Evolutionary conservation across 352 stramenopile species (phyloP).

Genomic region (Phytophthora foliorum): DNA sequence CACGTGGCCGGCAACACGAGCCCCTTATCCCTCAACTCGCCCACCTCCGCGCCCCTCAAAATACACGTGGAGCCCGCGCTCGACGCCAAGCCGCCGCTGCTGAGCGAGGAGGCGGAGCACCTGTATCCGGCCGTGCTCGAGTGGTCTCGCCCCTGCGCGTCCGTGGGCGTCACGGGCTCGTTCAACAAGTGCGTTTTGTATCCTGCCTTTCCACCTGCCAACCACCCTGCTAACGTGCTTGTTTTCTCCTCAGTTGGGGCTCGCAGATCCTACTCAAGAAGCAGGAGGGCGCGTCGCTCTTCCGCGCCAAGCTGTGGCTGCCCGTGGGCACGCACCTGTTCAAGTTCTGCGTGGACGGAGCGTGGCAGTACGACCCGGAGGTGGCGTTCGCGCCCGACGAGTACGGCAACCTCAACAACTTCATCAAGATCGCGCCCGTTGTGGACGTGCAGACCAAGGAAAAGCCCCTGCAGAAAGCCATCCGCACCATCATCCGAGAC

Average conservation of each 20-base stretch:
- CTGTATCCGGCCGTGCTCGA: constrained; percentile 71
- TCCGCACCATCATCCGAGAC: constrained; percentile 80
- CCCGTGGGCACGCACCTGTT: constrained; percentile 78
- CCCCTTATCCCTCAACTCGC: constrained; percentile 14
- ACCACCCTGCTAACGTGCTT: neutral
- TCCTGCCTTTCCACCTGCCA: neutral
- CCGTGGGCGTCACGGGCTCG: constrained; percentile 76
- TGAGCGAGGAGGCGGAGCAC: constrained; percentile 53
- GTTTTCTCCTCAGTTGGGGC: constrained; percentile 66
- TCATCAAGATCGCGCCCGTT: constrained; percentile 63
- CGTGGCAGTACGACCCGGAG: constrained; percentile 89
- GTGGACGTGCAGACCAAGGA: constrained; percentile 47
- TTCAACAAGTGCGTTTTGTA: constrained; percentile 75
- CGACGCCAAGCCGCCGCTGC: constrained; percentile 26
- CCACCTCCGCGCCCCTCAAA: neutral
- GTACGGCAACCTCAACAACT: constrained; percentile 92
- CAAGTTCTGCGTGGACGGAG: constrained; percentile 83
- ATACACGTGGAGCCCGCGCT: constrained; percentile 6
- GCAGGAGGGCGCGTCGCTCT: constrained; percentile 22
- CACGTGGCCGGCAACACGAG: constrained; percentile 14
- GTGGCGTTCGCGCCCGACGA: constrained; percentile 83
- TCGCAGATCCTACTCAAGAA: constrained; percentile 74
- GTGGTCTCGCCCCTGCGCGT: constrained; percentile 61
- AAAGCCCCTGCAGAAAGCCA: constrained; percentile 64
- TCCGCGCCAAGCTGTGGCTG: constrained; percentile 65